Base-by-base conservation (phyloP, 176 grass and related monocot species). In the Oryza meyeriana region DNA sequence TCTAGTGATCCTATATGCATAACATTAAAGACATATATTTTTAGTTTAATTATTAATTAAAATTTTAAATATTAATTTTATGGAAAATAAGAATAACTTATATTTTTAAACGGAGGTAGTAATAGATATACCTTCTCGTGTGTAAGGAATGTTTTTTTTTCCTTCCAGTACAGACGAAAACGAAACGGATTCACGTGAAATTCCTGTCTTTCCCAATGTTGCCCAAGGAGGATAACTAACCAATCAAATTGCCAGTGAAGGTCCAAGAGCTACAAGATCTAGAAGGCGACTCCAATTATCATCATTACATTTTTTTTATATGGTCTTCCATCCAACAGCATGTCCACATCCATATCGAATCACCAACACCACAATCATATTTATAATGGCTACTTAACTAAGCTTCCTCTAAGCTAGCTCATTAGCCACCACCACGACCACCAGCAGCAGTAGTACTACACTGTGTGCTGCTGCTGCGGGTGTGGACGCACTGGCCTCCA, bases 401-500 rank as follows among this genome's bases (percentile, higher is more conserved):
- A 85, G 64, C 64, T 65, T 65, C 32, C 70, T 31, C 52, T 63
- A 68, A 79, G 48, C 76, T 70, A 32, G 36, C 44, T 67, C 22
- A 32, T 44, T 59, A 67, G 64, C 17, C 11, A 47, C 11, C 25
- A 39, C 36, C 4, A 2, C 39, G 9, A 41, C 10, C 0, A 14
- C 1, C 29, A 57, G 31, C 81, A 25, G 55, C n/a, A 4, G 22
- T 17, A 27, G 42, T 50, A 69, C 28, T 41, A 69, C 69, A 6
- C 30, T 38, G 24, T 40, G 55, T 25, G 55, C 55, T 59, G 55
- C 9, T 34, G 0, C 16, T 52, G 29, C 17, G 71, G 79, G 72
- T 86, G 88, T 86, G 78, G 79, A 68, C 85, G 71, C 66, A 66
- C 55, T 50, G 75, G 77, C 45, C 82, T 79, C 85, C 89, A 85